A percentile compares a stretch with the other conserved stretches of the same genome.
Evolutionary conservation across 345 rosid genomes (phyloP).

Genomic region (Aurinia saxatilis): DNA sequence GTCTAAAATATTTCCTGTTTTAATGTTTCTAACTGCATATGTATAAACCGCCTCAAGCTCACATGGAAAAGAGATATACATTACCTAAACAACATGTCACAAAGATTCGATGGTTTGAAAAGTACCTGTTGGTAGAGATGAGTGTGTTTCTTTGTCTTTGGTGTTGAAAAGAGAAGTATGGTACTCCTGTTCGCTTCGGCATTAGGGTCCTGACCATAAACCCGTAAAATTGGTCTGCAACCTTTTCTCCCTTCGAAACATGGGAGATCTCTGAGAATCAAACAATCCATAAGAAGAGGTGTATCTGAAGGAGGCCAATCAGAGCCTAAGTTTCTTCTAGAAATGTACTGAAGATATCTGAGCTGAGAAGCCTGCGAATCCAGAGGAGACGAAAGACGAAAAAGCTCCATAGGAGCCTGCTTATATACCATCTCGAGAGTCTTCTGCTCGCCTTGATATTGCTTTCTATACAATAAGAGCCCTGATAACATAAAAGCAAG

Average conservation of each 20-base stretch:
- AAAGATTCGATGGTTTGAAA: conserved; percentile 7
- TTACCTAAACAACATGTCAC: no score
- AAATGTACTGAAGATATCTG: conserved; percentile 82
- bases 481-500: no score
- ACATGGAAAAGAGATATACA: not conserved
- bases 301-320: conserved; percentile 82
- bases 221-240: conserved; percentile 63
- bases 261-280: conserved; percentile 61
- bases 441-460: no score
- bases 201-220: conserved; percentile 79
- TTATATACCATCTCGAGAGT: conserved; percentile 78
- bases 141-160: conserved; percentile 50
- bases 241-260: conserved; percentile 47
- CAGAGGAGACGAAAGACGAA: conserved; percentile 52
- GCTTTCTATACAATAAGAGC: no score
- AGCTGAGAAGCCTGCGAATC: conserved; percentile 77
- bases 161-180: conserved; percentile 72
- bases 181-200: conserved; percentile 73
- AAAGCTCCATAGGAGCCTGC: conserved; percentile 74
- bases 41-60: not conserved
- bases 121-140: conserved; percentile 65
- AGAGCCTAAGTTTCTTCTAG: conserved; percentile 67
- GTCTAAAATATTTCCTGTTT: not conserved
- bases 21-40: not conserved
- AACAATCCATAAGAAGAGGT: conserved; percentile 60